A percentile compares a stretch with the other conserved stretches of the same genome.
Evolutionary conservation across 768 basidiomycete genomes (phyloP).

Genomic region (Dacryopinax spathularia): DNA sequence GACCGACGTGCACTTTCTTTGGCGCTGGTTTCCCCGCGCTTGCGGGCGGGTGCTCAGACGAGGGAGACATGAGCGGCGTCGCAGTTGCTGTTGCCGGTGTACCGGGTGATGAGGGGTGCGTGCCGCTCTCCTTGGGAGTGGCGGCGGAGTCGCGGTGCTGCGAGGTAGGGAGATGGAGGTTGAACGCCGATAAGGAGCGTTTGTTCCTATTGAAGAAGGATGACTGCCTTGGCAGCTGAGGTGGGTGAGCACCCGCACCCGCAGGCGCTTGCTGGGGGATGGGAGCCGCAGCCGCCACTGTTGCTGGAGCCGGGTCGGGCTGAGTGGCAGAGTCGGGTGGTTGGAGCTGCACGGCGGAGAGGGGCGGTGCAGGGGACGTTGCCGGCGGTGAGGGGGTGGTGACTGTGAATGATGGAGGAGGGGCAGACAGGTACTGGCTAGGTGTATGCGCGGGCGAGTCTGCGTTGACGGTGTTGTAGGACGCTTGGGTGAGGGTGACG

Average conservation of each 20-base stretch:
- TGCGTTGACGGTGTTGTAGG: background rate
- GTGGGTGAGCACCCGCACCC: no score
- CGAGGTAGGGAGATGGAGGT: background rate
- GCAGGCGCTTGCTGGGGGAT: background rate
- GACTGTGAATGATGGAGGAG: background rate
- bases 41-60: background rate
- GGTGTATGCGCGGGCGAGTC: background rate
- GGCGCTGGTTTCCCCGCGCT: background rate
- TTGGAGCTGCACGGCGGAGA: background rate
- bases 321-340: no score
- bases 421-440: background rate
- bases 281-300: background rate
- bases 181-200: background rate
- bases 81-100: conserved; percentile 8
- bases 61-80: conserved; percentile 12
- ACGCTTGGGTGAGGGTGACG: background rate
- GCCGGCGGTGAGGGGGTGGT: background rate
- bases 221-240: background rate
- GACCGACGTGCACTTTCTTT: conserved; percentile 40
- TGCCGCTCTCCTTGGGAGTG: no score
- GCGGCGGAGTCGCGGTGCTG: background rate
- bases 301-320: no score
- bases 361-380: background rate
- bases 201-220: conserved; percentile 1
- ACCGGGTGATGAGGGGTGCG: conserved; percentile 3